Percentiles rank a stretch among this genome's conserved stretches.
phyloP scores from a whole-genome alignment of 495 filamentous ascomycete species.

The Aspergillus conjunctus region DNA sequence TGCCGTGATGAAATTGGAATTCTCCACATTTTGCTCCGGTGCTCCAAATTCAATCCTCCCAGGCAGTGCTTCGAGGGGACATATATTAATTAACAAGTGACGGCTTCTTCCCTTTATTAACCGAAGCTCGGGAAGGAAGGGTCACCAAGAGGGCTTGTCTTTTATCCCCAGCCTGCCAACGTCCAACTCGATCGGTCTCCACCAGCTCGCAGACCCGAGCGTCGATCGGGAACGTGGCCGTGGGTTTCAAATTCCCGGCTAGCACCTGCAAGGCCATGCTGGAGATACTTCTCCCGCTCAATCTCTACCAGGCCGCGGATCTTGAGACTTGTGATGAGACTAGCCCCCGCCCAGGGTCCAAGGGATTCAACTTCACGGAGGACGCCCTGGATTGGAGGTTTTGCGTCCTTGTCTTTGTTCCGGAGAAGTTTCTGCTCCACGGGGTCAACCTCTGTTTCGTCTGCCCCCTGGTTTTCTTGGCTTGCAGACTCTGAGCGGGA shows the following conservation, averaged over 20 bases:
- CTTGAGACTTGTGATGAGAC: constrained; percentile 76
- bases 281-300: constrained; percentile 81
- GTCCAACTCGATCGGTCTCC: constrained; percentile 74
- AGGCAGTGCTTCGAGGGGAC: neutral
- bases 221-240: constrained; percentile 48
- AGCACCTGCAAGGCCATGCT: constrained; percentile 73
- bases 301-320: constrained; percentile 78
- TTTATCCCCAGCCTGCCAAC: constrained; percentile 72
- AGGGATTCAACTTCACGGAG: constrained; percentile 79
- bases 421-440: constrained; percentile 63
- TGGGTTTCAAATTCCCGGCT: constrained; percentile 61
- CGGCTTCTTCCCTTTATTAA: neutral
- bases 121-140: neutral
- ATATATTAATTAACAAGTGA: neutral
- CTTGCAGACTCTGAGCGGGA: constrained; percentile 21
- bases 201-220: constrained; percentile 55
- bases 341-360: constrained; percentile 87
- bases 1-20: neutral
- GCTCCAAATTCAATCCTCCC: neutral
- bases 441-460: constrained; percentile 57
- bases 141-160: neutral
- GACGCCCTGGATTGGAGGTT: constrained; percentile 54
- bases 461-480: constrained; percentile 39
- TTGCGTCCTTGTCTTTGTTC: constrained; percentile 48
- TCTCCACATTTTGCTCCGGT: neutral